Evolutionary conservation across 805 yeast genomes (phyloP).

Genomic region (Wickerhamomyces bovis): DNA sequence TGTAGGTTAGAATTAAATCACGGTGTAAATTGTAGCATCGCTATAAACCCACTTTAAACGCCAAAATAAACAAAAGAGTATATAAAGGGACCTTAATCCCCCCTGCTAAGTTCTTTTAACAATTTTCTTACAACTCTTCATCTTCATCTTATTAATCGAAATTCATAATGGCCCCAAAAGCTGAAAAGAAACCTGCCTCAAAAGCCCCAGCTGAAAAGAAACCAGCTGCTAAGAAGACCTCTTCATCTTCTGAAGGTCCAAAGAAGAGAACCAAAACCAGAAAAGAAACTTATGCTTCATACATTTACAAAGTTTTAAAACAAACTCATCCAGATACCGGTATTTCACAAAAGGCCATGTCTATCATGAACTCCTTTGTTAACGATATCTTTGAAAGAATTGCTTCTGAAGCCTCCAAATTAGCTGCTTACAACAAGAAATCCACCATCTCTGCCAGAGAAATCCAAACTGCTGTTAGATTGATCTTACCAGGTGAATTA

Average conservation of each 20-base stretch:
- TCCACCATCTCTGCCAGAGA: slow-evolving; percentile 98
- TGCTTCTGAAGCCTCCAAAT: slow-evolving; percentile 96
- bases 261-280: slow-evolving; percentile 95
- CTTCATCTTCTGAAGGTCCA: slow-evolving; percentile 70
- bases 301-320: slow-evolving; percentile 96
- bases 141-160: slow-evolving; percentile 2
- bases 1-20: not conserved
- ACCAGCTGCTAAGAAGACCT: slow-evolving; percentile 81
- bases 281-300: slow-evolving; percentile 97
- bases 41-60: not conserved
- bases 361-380: slow-evolving; percentile 96
- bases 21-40: slow-evolving; percentile 1
- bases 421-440: slow-evolving; percentile 98
- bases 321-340: slow-evolving; percentile 99
- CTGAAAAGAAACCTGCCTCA: slow-evolving; percentile 68
- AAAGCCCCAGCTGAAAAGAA: slow-evolving; percentile 98
- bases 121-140: slow-evolving; percentile 1
- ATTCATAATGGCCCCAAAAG: slow-evolving; percentile 63
- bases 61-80: not conserved
- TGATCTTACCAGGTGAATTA: slow-evolving; percentile 97
- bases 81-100: slow-evolving; percentile 1
- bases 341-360: slow-evolving; percentile 98
- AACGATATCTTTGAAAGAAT: slow-evolving; percentile 98
- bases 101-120: slow-evolving; percentile 1
- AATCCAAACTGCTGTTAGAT: slow-evolving; percentile 98